A percentile compares a stretch with the other conserved stretches of the same genome.
Evolutionary conservation across 345 rosid genomes (phyloP).

Genomic region (Aquilaria yunnanensis): DNA sequence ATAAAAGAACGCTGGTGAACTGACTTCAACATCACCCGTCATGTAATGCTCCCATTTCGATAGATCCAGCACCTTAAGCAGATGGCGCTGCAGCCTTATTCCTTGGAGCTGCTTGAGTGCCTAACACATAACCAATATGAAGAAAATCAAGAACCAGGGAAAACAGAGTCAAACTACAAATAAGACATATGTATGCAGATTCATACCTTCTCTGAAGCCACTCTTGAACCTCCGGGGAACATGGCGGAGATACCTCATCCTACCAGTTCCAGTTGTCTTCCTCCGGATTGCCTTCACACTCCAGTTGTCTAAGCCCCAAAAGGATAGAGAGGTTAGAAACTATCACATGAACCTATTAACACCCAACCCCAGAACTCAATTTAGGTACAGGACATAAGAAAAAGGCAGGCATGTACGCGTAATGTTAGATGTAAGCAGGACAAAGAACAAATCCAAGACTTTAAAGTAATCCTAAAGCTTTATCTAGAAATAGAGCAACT

Average conservation of each 20-base stretch:
- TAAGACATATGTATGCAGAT: too few relatives aligned
- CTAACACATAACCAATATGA: not conserved
- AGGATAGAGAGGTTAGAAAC: not conserved
- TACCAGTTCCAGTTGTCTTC: conserved; percentile 21
- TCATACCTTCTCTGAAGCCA: conserved; percentile 19
- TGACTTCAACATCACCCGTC: too few relatives aligned
- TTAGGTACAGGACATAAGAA: too few relatives aligned
- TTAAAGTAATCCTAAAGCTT: not conserved
- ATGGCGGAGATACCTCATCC: conserved; percentile 20
- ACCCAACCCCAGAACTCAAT: too few relatives aligned
- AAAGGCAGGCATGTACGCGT: too few relatives aligned
- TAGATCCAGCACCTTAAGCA: not conserved
- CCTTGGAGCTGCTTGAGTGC: conserved; percentile 9
- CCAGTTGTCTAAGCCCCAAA: conserved; percentile 16
- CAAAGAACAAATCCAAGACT: too few relatives aligned
- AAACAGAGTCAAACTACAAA: not conserved
- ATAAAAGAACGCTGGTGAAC: too few relatives aligned
- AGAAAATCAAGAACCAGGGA: not conserved
- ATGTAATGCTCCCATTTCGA: not conserved
- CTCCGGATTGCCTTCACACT: conserved; percentile 17
- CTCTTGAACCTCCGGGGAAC: conserved; percentile 19
- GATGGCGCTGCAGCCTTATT: conserved; percentile 6
- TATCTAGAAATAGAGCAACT: not conserved
- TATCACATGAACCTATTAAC: too few relatives aligned
- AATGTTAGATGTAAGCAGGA: too few relatives aligned